Base-by-base conservation (phyloP, 805 yeast species). In the Candida parachauliodes region DNA sequence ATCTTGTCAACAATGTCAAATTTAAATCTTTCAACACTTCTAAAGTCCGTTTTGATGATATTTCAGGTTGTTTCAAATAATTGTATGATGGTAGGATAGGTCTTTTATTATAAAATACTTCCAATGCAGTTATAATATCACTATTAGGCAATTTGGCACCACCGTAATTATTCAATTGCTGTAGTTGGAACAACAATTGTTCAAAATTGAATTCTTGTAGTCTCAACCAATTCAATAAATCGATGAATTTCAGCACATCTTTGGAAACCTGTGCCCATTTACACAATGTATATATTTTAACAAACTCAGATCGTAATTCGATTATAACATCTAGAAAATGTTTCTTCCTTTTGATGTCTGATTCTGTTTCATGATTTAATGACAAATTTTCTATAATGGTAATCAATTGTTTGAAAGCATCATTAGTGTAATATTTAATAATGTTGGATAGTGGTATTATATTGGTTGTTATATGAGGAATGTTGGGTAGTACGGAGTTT, bases 71-170 rank as follows among this genome's bases (percentile, higher is more conserved):
- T 11, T 74, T 68, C 4, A 81, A 59, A 44, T 78, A 76, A 46
- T 73, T 74, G 53, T 83, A 79, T 0, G 83, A 69, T 2, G 88
- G 81, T 27, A 85, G 68, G 26, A 76, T 79, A 1, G 97, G 96
- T 44, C 83, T 67, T 3, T 95, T 95, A 27, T 76, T 69, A 28
- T 79, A 76, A 38, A 89, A 67, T 0, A 93, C 96, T 54, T 91
- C 94, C 47, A 91, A 64, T 1, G 95, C 87, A 0, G 98, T 89
- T 17, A 80, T 73, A 15, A 93, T 58, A 59, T 93, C 99, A 0
- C 96, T 93, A 57, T 88, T 87, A 4, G 96, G 95, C 37, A 91
- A 63, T 52, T 94, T 89, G 0, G 98, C 98, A 20, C 88, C 85
- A 1, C 88, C 76, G n/a, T 82, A 77, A 36, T 79, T 76, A 45